Evolutionary conservation across 2,329 filamentous ascomycete genomes (phyloP).

Genomic region (Colletotrichum sp.): DNA sequence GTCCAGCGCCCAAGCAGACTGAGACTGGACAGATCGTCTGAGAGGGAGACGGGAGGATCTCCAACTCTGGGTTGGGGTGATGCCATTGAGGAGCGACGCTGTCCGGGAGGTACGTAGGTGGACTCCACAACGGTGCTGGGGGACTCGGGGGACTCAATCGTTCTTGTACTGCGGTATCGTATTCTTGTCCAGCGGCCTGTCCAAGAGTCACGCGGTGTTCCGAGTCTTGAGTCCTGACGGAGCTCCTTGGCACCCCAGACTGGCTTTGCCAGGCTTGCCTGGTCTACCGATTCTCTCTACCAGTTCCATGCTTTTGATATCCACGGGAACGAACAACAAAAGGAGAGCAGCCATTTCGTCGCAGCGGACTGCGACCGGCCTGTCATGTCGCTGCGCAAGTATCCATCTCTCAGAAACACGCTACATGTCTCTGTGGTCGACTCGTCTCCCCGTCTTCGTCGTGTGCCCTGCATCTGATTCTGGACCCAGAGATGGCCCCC

Average conservation of each 20-base stretch:
- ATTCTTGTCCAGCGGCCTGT: background rate
- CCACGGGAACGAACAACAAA: background rate
- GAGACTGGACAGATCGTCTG: slow-evolving; percentile 11
- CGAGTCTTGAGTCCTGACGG: background rate
- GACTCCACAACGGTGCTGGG: background rate
- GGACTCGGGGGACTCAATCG: background rate
- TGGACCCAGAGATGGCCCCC: background rate
- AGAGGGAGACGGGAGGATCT: slow-evolving; percentile 4
- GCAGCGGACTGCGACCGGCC: background rate
- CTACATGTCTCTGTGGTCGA: background rate
- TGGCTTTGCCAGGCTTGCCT: background rate
- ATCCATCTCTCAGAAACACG: background rate
- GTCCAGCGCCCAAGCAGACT: background rate
- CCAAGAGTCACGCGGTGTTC: background rate
- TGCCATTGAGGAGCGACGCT: slow-evolving; percentile 6
- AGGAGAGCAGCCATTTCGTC: background rate
- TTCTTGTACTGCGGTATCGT: background rate
- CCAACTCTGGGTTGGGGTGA: slow-evolving; percentile 6
- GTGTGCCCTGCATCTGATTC: background rate
- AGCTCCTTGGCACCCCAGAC: background rate
- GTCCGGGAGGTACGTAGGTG: slow-evolving; percentile 13
- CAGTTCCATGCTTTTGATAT: background rate
- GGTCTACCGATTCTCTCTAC: background rate
- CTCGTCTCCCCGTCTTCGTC: background rate
- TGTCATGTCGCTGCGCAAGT: background rate